Conservation (phyloP, 306 rosid species). For the Cucurbita moschata region DNA sequence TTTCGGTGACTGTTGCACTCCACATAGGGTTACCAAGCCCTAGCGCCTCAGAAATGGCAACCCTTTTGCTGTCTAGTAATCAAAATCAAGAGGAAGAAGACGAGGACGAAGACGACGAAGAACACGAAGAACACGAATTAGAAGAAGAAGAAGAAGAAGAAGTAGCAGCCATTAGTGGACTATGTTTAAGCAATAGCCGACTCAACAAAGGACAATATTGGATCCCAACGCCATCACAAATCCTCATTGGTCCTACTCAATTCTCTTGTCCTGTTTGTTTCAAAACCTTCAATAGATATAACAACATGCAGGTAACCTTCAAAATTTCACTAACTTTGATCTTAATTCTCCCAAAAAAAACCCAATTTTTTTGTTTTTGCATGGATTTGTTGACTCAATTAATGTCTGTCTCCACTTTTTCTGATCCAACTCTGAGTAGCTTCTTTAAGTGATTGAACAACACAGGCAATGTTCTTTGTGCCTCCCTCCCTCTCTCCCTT, state of each 20-base stretch:
- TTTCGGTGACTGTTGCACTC: conserved; percentile 33
- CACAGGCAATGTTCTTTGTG: conserved; percentile 82
- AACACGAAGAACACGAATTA: conserved; percentile 5
- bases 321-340: too few species aligned
- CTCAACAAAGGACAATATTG: conserved; percentile 88
- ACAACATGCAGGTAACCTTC: conserved; percentile 81
- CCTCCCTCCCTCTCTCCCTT: conserved; percentile 15
- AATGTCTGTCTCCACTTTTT: neutral
- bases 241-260: conserved; percentile 94
- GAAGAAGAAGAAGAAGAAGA: neutral
- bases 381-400: neutral
- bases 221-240: conserved; percentile 98
- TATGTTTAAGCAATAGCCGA: conserved; percentile 22
- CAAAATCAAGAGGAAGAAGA: neutral
- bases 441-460: conserved; percentile 54
- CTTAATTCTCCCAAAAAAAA: too few species aligned
- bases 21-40: conserved; percentile 97
- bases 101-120: neutral
- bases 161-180: conserved; percentile 18
- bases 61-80: too few species aligned
- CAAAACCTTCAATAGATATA: conserved; percentile 94
- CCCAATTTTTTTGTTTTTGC: neutral
- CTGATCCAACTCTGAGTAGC: neutral
- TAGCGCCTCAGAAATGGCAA: conserved; percentile 51
- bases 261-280: conserved; percentile 95